Percentiles rank a stretch among this genome's conserved stretches.
Evolutionary conservation across 768 basidiomycete species (phyloP).

Genomic region (Leccinum rimulosum): DNA sequence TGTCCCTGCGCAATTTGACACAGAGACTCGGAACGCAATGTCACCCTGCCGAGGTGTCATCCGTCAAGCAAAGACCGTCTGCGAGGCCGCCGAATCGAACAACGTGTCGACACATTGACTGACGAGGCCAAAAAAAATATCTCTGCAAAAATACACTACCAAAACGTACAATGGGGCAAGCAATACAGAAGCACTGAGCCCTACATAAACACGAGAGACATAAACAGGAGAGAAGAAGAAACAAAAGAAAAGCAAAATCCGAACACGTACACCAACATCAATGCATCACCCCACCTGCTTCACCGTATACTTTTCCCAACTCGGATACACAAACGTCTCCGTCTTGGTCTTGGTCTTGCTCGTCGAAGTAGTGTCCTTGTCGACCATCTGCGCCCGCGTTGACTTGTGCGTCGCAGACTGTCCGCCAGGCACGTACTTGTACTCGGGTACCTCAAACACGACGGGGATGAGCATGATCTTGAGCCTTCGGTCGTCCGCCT

Average conservation of each 20-base stretch:
- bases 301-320: conserved; percentile 65
- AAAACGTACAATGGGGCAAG: conserved; percentile 1
- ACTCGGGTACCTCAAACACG: conserved; percentile 37
- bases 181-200: background rate
- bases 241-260: background rate
- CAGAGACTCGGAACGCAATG: too few species aligned
- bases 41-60: too few species aligned
- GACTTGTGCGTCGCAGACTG: conserved; percentile 28
- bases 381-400: conserved; percentile 20
- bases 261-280: background rate
- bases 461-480: conserved; percentile 50
- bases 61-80: too few species aligned
- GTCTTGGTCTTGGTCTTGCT: conserved; percentile 34
- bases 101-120: background rate
- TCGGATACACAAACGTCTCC: conserved; percentile 53
- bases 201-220: background rate
- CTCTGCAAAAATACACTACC: background rate
- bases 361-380: conserved; percentile 1
- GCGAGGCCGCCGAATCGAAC: background rate
- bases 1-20: too few species aligned
- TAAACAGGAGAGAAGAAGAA: too few species aligned
- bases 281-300: conserved; percentile 31
- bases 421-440: conserved; percentile 15
- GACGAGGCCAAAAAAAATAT: background rate
- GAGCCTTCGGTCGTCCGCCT: conserved; percentile 51